Conservation (phyloP, 768 basidiomycete genomes). For the Mycena kentingensis region DNA sequence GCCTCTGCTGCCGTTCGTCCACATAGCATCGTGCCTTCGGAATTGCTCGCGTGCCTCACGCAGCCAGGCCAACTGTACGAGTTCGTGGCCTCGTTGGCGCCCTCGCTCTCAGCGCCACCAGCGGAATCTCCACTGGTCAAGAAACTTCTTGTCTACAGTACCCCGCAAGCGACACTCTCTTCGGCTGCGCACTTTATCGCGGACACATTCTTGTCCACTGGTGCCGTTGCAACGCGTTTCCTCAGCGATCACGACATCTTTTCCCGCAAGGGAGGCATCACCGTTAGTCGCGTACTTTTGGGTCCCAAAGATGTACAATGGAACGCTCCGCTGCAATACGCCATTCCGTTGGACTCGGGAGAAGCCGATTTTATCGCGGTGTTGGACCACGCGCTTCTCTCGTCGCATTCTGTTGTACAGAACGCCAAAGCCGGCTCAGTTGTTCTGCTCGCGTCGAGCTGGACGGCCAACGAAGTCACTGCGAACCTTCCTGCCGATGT, state of each 20-base stretch:
- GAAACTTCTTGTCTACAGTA: slow-evolving; percentile 67
- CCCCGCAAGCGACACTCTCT: slow-evolving; percentile 56
- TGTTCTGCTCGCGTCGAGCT: slow-evolving; percentile 74
- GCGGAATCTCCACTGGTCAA: slow-evolving; percentile 51
- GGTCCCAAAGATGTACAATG: slow-evolving; percentile 42
- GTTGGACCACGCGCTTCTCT: slow-evolving; percentile 75
- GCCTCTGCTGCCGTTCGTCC: slow-evolving; percentile 47
- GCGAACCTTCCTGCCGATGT: slow-evolving; percentile 51
- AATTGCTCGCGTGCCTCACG: slow-evolving; percentile 53
- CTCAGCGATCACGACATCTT: slow-evolving; percentile 74
- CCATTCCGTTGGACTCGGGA: slow-evolving; percentile 59
- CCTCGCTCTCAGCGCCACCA: slow-evolving; percentile 39
- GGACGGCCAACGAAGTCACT: slow-evolving; percentile 69
- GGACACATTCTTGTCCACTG: slow-evolving; percentile 56
- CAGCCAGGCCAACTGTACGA: slow-evolving; percentile 44
- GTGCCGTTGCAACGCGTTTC: slow-evolving; percentile 58
- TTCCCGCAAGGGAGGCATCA: slow-evolving; percentile 71
- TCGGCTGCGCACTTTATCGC: slow-evolving; percentile 58
- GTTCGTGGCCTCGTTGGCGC: slow-evolving; percentile 39
- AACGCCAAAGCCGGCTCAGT: slow-evolving; percentile 67
- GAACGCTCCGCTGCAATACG: slow-evolving; percentile 54
- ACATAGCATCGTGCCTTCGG: slow-evolving; percentile 60
- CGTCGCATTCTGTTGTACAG: slow-evolving; percentile 71
- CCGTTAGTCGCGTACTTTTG: slow-evolving; percentile 69
- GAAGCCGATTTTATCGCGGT: slow-evolving; percentile 72